Evolutionary conservation across 768 basidiomycete species (phyloP), one percentile per base, ranked within the genome.

Genomic region (Pulveroboletus ravenelii): DNA sequence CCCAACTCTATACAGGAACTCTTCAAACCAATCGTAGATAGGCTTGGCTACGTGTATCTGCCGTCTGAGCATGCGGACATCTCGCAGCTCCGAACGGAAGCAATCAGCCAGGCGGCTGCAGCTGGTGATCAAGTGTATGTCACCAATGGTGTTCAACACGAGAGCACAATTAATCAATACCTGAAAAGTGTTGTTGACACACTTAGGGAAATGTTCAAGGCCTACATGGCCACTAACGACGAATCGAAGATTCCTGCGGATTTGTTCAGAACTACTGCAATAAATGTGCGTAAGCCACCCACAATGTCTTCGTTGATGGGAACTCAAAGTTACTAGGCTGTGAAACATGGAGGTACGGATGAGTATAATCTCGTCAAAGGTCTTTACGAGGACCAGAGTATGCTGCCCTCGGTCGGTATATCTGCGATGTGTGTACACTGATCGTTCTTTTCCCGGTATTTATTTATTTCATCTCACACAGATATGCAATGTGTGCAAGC

Each of bases 201-300:
- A 62, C 72, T 95, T 45, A 71, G 75, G 58, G 69, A 70, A 23
- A 84, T 89, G 48, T 97, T 96, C 73, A 70, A 73, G 32, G 70
- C 78, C 27, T 91, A 84, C 64, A 66, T 86, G 59, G 75, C 80
- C 52, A 87, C 82, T 13, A 80, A 81, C 8, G 88, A 95, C 62
- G 81, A 86, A 58, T 85, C 84, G 0, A 73, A 68, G 47, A 89
- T 98, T 56, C 89, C 91, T 7, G 78, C 82, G 25, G 94, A 97
- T 70, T 69, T 98, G 41, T 78, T 86, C 57, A 61, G 72, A 27
- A 69, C 76, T 37, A 80, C 80, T 37, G 84, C 75, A 65, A 58
- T 63, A 27, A 74, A 69, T 45, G 85, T 87, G 56, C 14, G 78
- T 62, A 8, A 13, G 34, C 38, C 29, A n/a, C 23, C 14, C 8